Base-by-base conservation (phyloP, 441 rosid species). In the Eutrema salsugineum region DNA sequence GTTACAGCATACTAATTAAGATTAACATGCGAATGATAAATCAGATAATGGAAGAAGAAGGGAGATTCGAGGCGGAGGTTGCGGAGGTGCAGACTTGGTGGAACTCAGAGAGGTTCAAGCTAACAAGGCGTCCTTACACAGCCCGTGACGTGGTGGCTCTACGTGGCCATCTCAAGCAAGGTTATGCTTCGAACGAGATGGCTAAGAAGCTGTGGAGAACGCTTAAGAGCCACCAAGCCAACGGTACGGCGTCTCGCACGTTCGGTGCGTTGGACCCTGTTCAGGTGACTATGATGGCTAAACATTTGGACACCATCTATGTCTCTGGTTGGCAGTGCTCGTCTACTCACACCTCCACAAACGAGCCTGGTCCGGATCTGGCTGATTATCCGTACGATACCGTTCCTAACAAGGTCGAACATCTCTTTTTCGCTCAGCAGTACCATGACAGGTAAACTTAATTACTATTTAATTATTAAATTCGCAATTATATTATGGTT, bases 291-390 rank as follows among this genome's bases (percentile, higher is more conserved):
- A 88, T 92, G 97, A 94, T 91, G 99, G 97, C 94, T 68, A 90
- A 87, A 74, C 87, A 88, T 82, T 76, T 92, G 59, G 97, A 94
- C 86, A 76, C 87, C 27, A 89, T 92, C 49, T 94, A 92, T 11
- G 93, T 92, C 70, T 94, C 97, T 4, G 99, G 99, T 17, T 91
- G 97, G 97, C 98, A 94, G 68, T 94, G 99, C 81, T 94, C 98
- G 8, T 94, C 99, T 17, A 94, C 97, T 11, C 97, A 90, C 80
- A 89, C 97, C 24, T 66, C 83, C 61, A 88, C 97, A 67, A 92
- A 90, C 12, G 98, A 89, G 70, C 98, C 97, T 4, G 99, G 98
- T 19, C 99, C 98, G 0, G 97, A 92, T 77, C 98, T 92, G 6
- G 98, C 98, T 6, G 98, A 90, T 55, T 94, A 94, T 59, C 98